A percentile compares a stretch with the other conserved stretches of the same genome.
phyloP scores from a whole-genome alignment of 192 early-diverging fungal genomes.

The Jimgerdemannia lactiflua region DNA sequence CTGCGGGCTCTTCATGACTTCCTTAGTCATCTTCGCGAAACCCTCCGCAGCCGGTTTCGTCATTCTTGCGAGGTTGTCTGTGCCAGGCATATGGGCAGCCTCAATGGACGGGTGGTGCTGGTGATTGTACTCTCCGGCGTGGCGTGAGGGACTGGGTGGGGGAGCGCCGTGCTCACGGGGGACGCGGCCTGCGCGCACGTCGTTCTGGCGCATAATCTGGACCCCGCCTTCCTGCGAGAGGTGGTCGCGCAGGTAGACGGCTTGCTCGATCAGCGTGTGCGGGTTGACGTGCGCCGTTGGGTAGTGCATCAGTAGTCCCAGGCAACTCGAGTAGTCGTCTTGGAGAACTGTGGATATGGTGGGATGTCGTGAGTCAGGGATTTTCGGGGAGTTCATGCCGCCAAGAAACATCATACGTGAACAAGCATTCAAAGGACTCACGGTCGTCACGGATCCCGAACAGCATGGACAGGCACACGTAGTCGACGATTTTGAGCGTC shows the following conservation, averaged over 20 bases:
- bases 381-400: not conserved
- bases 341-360: slow-evolving; percentile 38
- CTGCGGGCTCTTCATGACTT: slow-evolving; percentile 52
- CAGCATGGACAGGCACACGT: slow-evolving; percentile 76
- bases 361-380: too few relatives aligned
- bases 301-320: slow-evolving; percentile 61
- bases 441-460: slow-evolving; percentile 63
- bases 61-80: slow-evolving; percentile 6
- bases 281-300: slow-evolving; percentile 46
- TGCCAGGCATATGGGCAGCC: not conserved
- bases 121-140: not conserved
- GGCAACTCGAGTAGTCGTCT: slow-evolving; percentile 61
- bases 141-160: not conserved
- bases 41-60: not conserved
- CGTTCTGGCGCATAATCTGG: slow-evolving; percentile 58
- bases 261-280: slow-evolving; percentile 58
- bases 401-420: not conserved
- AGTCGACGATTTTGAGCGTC: slow-evolving; percentile 77
- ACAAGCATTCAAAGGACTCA: slow-evolving; percentile 33
- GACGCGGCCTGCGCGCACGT: slow-evolving; percentile 37
- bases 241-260: slow-evolving; percentile 56
- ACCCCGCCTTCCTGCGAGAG: slow-evolving; percentile 45
- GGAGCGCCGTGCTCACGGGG: slow-evolving; percentile 11
- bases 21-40: slow-evolving; percentile 38
- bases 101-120: not conserved